A percentile compares a stretch with the other conserved stretches of the same genome.
Conservation (phyloP, 164 flowering plant genomes). For the Vitis rupestris region DNA sequence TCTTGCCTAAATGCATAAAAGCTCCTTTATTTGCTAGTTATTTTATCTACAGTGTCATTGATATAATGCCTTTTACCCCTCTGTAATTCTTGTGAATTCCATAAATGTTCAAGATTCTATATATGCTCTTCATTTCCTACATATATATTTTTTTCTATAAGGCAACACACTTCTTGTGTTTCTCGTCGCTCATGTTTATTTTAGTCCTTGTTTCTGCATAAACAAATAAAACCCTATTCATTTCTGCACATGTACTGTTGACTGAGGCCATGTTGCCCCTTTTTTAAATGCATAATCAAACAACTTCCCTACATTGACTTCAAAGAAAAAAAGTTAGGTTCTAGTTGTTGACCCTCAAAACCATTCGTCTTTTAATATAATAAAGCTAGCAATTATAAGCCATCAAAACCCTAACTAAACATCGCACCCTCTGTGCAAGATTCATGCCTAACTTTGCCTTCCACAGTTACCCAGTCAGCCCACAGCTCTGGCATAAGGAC, state of each 20-base stretch:
- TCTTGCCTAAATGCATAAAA: too few species aligned
- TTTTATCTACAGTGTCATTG: too few species aligned
- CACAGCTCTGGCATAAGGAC: conserved; percentile 9
- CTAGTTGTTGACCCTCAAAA: conserved; percentile 30
- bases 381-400: conserved; percentile 1
- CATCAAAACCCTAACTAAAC: not conserved
- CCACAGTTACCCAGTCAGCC: conserved; percentile 4
- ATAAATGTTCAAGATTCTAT: too few species aligned
- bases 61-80: too few species aligned
- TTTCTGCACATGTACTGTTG: conserved; percentile 58
- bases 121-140: not conserved
- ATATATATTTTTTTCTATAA: not conserved
- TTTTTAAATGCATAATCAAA: conserved; percentile 28
- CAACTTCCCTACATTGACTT: conserved; percentile 32
- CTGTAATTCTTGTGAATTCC: too few species aligned
- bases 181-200: not conserved
- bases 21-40: too few species aligned
- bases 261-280: conserved; percentile 48
- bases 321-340: conserved; percentile 15
- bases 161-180: not conserved
- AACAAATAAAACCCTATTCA: conserved; percentile 7
- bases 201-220: conserved; percentile 4
- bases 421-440: conserved; percentile 11
- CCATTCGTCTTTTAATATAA: conserved; percentile 5
- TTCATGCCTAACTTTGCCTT: conserved; percentile 15